Evolutionary conservation across 495 filamentous ascomycete species (phyloP), one percentile per base, ranked within the genome.

Genomic region (Tuber borchii): DNA sequence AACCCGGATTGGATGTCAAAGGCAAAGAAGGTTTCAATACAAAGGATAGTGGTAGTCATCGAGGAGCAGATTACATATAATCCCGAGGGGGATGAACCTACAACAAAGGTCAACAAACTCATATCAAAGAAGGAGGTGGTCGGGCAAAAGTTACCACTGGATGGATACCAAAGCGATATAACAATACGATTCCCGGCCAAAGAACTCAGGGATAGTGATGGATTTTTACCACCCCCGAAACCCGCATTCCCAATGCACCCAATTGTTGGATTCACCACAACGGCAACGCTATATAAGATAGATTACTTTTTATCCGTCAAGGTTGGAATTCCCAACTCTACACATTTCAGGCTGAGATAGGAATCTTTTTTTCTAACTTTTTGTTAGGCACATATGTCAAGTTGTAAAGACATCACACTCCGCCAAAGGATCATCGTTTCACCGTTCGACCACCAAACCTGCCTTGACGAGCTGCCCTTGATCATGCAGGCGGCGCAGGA

Each of bases 31-130:
- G 95, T 99, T 71, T 95, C 94, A 72, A 97, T 99, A 83, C 90
- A 92, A 81, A 94, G 94, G 83, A 94, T 99, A 73, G 97, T 93
- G 22, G 91, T 97, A 48, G 90, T 89, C 19, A 97, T 99, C 80
- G 95, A 98, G 80, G 95, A 99, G 84, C 94, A 97, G 83, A 97
- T 98, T 71, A 93, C 93, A 34, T 99, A 92, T 85, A 98, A 99
- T 79, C 95, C 95, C 51, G 94, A 98, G 82, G 95, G 95, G n/a
- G 95, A 98, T 80, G 95, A 98, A 83, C 94, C 94, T 69, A 93
- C 91, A 42, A 92, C 92, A 79, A 98, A 97, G 83, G 86, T 93
- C 83, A 98, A 95, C 83, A 90, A 90, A 37, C 85, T 99, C 78
- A 90, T 92, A 37, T 94, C 93, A 81, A 91, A 94, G 77, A 92